Evolutionary conservation across 2,329 filamentous ascomycete species (phyloP).

Genomic region (Cercospora beticola): DNA sequence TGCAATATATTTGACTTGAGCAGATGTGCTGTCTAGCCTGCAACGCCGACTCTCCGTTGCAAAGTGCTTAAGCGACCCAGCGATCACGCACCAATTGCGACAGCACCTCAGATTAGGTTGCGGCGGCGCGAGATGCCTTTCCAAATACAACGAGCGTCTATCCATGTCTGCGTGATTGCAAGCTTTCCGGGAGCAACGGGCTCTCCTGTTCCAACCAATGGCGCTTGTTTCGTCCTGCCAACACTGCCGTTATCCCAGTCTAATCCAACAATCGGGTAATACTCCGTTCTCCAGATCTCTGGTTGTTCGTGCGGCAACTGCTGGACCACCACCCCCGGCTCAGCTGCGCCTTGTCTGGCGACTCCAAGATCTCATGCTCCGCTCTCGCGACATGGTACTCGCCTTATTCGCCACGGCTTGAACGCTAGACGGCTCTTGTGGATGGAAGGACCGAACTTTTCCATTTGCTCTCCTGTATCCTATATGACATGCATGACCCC

Average conservation of each 20-base stretch:
- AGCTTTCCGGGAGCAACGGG: not conserved
- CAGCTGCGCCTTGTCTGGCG: not conserved
- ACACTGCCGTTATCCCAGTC: not conserved
- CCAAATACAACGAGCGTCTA: not conserved
- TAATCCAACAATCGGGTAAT: not conserved
- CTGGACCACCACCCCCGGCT: not conserved
- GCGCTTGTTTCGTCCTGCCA: not conserved
- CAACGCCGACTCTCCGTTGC: not conserved
- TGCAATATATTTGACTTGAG: not conserved
- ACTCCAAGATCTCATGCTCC: not conserved
- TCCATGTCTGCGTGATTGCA: not conserved
- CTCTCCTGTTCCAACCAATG: not conserved
- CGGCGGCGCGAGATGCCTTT: not conserved
- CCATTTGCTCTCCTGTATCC: not conserved
- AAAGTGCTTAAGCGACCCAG: conserved; percentile 1
- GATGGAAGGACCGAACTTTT: not conserved
- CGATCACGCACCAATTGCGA: conserved; percentile 7
- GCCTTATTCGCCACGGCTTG: not conserved
- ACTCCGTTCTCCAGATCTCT: not conserved
- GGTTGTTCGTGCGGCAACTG: conserved; percentile 1
- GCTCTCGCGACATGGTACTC: not conserved
- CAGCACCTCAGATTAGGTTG: conserved; percentile 2
- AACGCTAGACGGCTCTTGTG: not conserved
- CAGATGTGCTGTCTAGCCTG: not conserved
- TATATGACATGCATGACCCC: conserved; percentile 2